These are phyloP conservation scores for Suaeda aralocaspica DNA, from an alignment of 148 eudicot genomes.

Conservation along the genomic window DNA sequence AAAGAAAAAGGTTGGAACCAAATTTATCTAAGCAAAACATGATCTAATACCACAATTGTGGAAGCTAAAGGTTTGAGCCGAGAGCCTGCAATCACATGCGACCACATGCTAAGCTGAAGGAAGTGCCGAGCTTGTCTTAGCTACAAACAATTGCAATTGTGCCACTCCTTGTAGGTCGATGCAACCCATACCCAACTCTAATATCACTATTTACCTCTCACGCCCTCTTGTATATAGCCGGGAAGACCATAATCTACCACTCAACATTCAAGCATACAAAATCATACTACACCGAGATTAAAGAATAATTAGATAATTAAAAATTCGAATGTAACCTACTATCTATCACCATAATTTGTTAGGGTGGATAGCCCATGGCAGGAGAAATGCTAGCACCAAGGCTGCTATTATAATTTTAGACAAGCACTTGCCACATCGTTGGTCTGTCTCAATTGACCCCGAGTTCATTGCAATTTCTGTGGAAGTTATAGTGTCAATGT, in stretches of 20 bases:
- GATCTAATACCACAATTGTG: too few relatives aligned
- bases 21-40: too few relatives aligned
- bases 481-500: constrained; percentile 18
- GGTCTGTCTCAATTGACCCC: background rate
- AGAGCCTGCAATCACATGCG: too few relatives aligned
- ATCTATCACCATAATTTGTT: background rate
- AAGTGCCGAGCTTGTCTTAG: too few relatives aligned
- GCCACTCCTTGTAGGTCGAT: background rate
- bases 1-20: too few relatives aligned
- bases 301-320: background rate
- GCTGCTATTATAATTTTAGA: constrained; percentile 35
- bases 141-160: too few relatives aligned
- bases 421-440: constrained; percentile 11
- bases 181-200: background rate
- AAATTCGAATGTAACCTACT: background rate
- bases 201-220: background rate
- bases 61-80: too few relatives aligned
- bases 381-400: constrained; percentile 29
- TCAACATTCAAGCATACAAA: background rate
- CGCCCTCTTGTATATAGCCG: background rate
- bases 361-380: constrained; percentile 41
- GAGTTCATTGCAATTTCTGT: background rate
- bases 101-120: too few relatives aligned
- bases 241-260: background rate
- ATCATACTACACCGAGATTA: background rate